These are phyloP conservation scores for Tricholomella constricta DNA, from an alignment of 768 basidiomycete genomes.

Conservation along the genomic window DNA sequence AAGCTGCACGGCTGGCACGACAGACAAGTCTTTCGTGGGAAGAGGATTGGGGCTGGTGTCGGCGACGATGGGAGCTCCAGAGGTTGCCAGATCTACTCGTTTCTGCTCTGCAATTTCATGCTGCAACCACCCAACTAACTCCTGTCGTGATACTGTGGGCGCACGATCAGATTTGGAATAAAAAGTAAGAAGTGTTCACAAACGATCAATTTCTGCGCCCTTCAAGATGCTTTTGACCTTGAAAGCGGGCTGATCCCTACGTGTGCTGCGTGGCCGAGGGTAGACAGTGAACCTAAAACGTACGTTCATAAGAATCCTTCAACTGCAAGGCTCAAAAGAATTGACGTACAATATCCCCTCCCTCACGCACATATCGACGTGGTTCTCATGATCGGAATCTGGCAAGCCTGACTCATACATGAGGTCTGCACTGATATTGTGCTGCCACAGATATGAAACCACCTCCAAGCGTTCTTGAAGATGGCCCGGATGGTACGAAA, in stretches of 20 bases:
- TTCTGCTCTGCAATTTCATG: conserved; percentile 81
- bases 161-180: conserved; percentile 6
- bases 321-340: neutral
- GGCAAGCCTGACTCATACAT: conserved; percentile 80
- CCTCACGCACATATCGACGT: conserved; percentile 67
- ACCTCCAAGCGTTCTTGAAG: conserved; percentile 79
- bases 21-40: conserved; percentile 38
- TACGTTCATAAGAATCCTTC: neutral
- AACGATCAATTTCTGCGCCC: conserved; percentile 75
- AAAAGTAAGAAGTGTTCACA: conserved; percentile 17
- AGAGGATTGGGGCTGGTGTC: conserved; percentile 38
- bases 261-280: conserved; percentile 52
- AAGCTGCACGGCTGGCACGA: conserved; percentile 56
- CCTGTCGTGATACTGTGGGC: conserved; percentile 51
- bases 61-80: conserved; percentile 51
- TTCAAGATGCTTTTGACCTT: conserved; percentile 83
- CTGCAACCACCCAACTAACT: conserved; percentile 75
- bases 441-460: conserved; percentile 74
- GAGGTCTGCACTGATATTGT: conserved; percentile 82
- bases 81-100: conserved; percentile 65
- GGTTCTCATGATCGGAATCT: conserved; percentile 63
- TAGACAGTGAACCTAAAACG: conserved; percentile 42
- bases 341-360: conserved; percentile 77
- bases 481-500: conserved; percentile 75
- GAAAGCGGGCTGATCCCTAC: conserved; percentile 68